These are phyloP conservation scores for Paramecium octaurelia DNA, from an alignment of 73 alveolate species.

Conservation along the genomic window DNA sequence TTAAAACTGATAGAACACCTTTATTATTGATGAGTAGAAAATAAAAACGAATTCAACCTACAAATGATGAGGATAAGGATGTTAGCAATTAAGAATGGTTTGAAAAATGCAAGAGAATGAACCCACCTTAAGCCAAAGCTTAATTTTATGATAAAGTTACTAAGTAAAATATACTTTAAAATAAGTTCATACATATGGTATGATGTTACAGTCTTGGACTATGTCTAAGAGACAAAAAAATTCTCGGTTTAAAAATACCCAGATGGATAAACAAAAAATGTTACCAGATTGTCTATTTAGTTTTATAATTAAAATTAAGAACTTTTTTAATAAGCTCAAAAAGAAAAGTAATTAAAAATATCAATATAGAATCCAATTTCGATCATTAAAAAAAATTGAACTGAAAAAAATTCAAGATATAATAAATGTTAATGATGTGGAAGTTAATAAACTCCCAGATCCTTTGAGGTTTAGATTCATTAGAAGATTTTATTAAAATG, in stretches of 20 bases:
- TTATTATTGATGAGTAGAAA: neutral
- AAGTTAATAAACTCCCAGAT: neutral
- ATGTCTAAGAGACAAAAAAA: neutral
- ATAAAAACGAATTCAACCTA: neutral
- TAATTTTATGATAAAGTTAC: neutral
- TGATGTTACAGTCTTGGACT: constrained; percentile 5
- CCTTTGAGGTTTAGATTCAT: neutral
- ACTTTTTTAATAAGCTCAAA: neutral
- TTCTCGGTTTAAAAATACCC: constrained; percentile 18
- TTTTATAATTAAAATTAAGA: constrained; percentile 1
- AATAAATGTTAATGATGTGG: neutral
- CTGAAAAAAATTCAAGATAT: neutral
- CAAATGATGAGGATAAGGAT: neutral
- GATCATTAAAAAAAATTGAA: neutral
- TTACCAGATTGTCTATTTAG: neutral
- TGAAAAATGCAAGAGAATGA: neutral
- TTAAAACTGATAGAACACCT: neutral
- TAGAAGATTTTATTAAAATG: neutral
- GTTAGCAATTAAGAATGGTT: neutral
- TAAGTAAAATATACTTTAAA: neutral
- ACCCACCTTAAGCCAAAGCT: constrained; percentile 39
- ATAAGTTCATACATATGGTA: neutral
- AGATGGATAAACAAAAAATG: constrained; percentile 25
- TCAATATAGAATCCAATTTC: neutral
- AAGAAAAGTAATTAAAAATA: neutral